A percentile compares a stretch with the other conserved stretches of the same genome.
These are phyloP conservation scores for Xylaria sp. DNA, from an alignment of 2,329 filamentous ascomycete species.

Conservation along the genomic window DNA sequence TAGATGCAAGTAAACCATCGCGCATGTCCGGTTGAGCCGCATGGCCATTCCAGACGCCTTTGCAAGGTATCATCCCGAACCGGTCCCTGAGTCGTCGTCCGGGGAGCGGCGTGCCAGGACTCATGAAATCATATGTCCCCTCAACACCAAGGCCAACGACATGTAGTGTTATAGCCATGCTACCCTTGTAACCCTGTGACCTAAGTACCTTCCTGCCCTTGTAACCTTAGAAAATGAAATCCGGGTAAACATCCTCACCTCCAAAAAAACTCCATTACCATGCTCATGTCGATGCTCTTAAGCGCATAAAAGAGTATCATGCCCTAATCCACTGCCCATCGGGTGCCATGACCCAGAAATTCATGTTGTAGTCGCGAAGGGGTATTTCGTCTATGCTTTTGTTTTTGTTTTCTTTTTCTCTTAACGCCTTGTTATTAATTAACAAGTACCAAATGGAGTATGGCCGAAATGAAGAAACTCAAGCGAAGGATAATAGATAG, in stretches of 20 bases:
- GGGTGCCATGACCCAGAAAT: slow-evolving; percentile 4
- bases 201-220: neutral
- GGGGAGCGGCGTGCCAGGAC: slow-evolving; percentile 10
- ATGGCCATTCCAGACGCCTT: neutral
- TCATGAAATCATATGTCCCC: neutral
- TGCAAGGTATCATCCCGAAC: neutral
- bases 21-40: neutral
- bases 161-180: neutral
- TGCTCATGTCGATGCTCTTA: neutral
- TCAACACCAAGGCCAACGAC: slow-evolving; percentile 3
- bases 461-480: neutral
- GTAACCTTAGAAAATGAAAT: neutral
- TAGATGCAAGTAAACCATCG: neutral
- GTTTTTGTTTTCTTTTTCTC: slow-evolving; percentile 1
- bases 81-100: slow-evolving; percentile 4
- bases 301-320: neutral
- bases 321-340: neutral
- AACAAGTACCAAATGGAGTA: neutral
- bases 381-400: slow-evolving; percentile 15
- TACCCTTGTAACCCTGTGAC: neutral
- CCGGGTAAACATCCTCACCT: no score
- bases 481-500: neutral
- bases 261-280: neutral
- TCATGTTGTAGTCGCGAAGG: slow-evolving; percentile 1
- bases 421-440: neutral